phyloP scores from a whole-genome alignment of 306 rosid genomes.

The Casuarina equisetifolia region DNA sequence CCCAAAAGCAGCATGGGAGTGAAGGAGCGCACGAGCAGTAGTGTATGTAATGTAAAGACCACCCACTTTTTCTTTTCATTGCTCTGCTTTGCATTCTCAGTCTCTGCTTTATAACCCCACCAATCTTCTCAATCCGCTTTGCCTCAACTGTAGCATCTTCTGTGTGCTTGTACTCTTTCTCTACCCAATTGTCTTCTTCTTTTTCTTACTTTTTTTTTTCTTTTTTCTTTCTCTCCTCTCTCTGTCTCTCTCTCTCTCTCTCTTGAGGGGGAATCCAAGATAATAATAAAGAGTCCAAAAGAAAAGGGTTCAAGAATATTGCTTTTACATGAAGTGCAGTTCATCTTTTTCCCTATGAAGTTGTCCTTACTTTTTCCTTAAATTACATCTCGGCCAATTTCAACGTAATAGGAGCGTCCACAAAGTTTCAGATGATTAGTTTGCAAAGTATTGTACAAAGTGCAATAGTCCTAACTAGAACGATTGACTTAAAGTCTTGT shows the following conservation, averaged over 20 bases:
- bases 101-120: slow-evolving; percentile 32
- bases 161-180: slow-evolving; percentile 20
- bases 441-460: too few relatives aligned
- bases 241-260: slow-evolving; percentile 23
- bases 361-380: slow-evolving; percentile 28
- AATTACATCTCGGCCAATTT: slow-evolving; percentile 29
- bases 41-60: slow-evolving; percentile 57
- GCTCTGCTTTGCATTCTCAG: slow-evolving; percentile 28
- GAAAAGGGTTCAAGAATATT: slow-evolving; percentile 44
- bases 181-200: slow-evolving; percentile 23
- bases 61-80: slow-evolving; percentile 50
- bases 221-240: not conserved
- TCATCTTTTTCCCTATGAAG: slow-evolving; percentile 12
- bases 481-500: too few relatives aligned
- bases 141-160: slow-evolving; percentile 40
- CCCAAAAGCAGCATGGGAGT: slow-evolving; percentile 25
- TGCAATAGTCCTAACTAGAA: too few relatives aligned
- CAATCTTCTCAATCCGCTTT: slow-evolving; percentile 41
- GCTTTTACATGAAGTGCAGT: slow-evolving; percentile 40
- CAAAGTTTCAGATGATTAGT: not conserved
- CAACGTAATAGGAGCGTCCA: not conserved
- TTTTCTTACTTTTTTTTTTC: too few relatives aligned
- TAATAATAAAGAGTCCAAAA: slow-evolving; percentile 50
- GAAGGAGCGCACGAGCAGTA: slow-evolving; percentile 68
- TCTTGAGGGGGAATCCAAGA: slow-evolving; percentile 57